Base-by-base conservation (phyloP, 257 asterid species). In the Nemophila menziesii region DNA sequence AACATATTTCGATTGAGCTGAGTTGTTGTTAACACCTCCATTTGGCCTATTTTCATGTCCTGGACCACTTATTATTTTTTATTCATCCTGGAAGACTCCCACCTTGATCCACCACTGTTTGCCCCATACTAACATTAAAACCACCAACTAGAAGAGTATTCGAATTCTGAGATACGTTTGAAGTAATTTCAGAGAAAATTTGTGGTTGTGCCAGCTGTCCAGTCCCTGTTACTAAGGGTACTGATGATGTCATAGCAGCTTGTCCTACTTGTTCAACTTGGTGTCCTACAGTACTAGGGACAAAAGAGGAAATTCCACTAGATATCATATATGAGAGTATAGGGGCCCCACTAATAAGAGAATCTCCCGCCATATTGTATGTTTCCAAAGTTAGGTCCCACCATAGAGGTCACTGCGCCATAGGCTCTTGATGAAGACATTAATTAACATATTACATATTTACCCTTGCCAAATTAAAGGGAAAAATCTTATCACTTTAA, bases 301-400 rank as follows among this genome's bases (percentile, higher is more conserved):
- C n/a, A n/a, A n/a, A n/a, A n/a, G 96, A 71, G 26, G 74, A 49
- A 80, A 81, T 68, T 51, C 98, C 98, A 56, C 77, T 77, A 50
- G 97, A 80, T 65, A 80, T 78, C 83, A 84, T 72, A 63, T 74
- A 83, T 37, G 97, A 78, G 39, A 83, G 82, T 63, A 87, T 80
- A 41, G 94, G 90, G 18, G 96, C n/a, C 56, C 33, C 78, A 23
- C 93, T 93, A 13, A 76, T 75, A 51, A 92, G 78, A 45, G 94
- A 67, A 55, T 82, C 86, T 41, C 76, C 86, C 17, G 84, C 79
- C 77, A 43, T 93, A 62, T 39, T 81, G 62, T 37, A 80, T 66
- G 38, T 67, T 80, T 39, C 86, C 69, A 63, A 81, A 85, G 60
- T 81, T 44, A 41, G 96, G 79, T 48, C 75, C 93, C 10, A 74